A percentile compares a stretch with the other conserved stretches of the same genome.
Evolutionary conservation across 169 alveolate species (phyloP).

Genomic region (Toxoplasma gondii): DNA sequence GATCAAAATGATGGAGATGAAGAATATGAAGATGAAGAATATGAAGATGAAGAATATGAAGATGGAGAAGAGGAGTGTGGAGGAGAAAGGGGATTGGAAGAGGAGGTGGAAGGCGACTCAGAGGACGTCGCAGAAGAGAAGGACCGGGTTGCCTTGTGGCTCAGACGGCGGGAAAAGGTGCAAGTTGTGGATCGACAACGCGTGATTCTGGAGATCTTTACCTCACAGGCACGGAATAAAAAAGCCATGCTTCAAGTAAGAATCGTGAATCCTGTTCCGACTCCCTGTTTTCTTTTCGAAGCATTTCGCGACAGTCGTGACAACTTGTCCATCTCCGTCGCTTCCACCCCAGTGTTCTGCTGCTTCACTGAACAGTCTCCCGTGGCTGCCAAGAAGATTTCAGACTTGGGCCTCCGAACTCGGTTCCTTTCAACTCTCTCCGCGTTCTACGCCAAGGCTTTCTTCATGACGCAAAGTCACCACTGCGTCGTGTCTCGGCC

Average conservation of each 20-base stretch:
- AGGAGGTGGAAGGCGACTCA: neutral
- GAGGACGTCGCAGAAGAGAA: neutral
- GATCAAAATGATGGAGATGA: neutral
- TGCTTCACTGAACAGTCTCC: no score
- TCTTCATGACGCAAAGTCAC: no score
- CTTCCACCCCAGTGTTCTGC: neutral
- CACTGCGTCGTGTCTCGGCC: no score
- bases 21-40: neutral
- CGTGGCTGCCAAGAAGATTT: no score
- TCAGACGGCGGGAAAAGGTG: neutral
- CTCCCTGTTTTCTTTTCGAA: neutral
- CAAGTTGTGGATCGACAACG: slow-evolving; percentile 35
- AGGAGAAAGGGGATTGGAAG: no score
- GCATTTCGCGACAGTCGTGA: neutral
- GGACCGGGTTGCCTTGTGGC: neutral
- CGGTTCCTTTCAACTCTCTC: no score
- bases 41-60: no score
- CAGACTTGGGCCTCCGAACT: no score
- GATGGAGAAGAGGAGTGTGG: no score
- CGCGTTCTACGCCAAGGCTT: no score
- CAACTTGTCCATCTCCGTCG: neutral
- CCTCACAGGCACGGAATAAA: neutral
- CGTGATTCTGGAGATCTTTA: slow-evolving; percentile 37
- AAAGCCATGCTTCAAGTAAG: slow-evolving; percentile 23
- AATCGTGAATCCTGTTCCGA: neutral